Evolutionary conservation across 257 asterid species (phyloP), one percentile per base, ranked within the genome.

Genomic region (Ballota nigra): DNA sequence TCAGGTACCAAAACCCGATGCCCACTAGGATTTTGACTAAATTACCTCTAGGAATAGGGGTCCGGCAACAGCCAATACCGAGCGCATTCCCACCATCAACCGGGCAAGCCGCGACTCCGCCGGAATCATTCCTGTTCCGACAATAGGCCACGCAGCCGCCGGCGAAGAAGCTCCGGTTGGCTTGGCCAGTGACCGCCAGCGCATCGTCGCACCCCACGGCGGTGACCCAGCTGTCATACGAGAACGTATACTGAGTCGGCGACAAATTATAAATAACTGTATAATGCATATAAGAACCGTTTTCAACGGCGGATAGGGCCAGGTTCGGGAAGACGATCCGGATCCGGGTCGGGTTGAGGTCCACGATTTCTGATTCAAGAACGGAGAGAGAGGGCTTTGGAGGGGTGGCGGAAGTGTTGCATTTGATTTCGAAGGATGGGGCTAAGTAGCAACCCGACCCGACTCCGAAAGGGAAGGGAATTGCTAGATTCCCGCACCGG

Each of bases 141-240:
- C 80, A 76, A 8, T 56, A 70, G 0, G 80, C 58, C 0, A 69
- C 41, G 31, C 80, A 76, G 0, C 80, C 80, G 22, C 70, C 77
- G 70, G 49, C 64, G 26, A 76, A 47, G 22, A n/a, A 62, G 26
- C 38, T 63, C 59, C 56, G 45, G 43, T 56, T 43, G 16, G 71
- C 64, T 9, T 0, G 22, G 1, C 76, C 80, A 6, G 57, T 57
- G 9, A 63, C 71, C 40, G 68, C 57, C 22, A 61, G 33, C 40
- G 71, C 19, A 20, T 76, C 80, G 8, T 69, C 80, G 49, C 72
- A 76, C 19, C 80, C 80, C 26, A 76, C 19, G 63, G 71, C 75
- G 20, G 74, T 76, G 72, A 76, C 56, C 72, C 71, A 65, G 71
- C 70, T 76, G 1, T 33, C 34, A 3, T 63, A 70, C 22, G 76